Evolutionary conservation across 1,284 basidiomycete genomes (phyloP), one percentile per base, ranked within the genome.

Genomic region (Ganoderma leucocontextum): DNA sequence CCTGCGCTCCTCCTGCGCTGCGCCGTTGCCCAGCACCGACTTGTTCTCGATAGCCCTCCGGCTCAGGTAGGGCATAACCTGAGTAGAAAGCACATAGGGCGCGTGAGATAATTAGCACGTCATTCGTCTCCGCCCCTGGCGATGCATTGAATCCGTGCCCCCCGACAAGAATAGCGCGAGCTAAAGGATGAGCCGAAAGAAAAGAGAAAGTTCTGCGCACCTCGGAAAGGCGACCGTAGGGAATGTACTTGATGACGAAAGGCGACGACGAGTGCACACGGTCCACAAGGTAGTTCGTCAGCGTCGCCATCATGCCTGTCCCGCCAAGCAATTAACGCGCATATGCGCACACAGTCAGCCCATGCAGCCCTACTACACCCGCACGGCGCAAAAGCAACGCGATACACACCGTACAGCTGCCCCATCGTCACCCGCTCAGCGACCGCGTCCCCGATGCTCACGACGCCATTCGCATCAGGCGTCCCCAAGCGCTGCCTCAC

Each of bases 161-260:
- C 4, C 22, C 47, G 47, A 49, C 47, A 58, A 38, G 35, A 58
- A 58, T 38, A 58, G 35, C 55, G 33, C 52, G 29, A 55, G 52
- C 52, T 55, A 55, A 55, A 55, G 13, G 47, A 22, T 49, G 19
- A 53, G 25, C 33, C 59, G 61, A 47, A 29, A n/a, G 19, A 42
- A 13, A 39, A 38, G 17, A 7, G 9, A 13, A 15, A 38, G 0
- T 39, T 10, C n/a, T 22, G 38, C 72, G 25, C 55, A 89, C 91
- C 75, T 94, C 93, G 13, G 83, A 82, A n/a, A 95, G 82, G n/a
- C 86, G 86, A 12, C 95, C 95, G 74, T 96, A 97, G 0, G 95
- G 94, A 22, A 95, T 84, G 77, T 95, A 90, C 85, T 96, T 96
- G 80, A 95, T 85, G 1, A 94, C 89, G 68, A 94, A 87, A 0